Base-by-base conservation (phyloP, 2,329 filamentous ascomycete genomes). In the Alternaria arborescens region DNA sequence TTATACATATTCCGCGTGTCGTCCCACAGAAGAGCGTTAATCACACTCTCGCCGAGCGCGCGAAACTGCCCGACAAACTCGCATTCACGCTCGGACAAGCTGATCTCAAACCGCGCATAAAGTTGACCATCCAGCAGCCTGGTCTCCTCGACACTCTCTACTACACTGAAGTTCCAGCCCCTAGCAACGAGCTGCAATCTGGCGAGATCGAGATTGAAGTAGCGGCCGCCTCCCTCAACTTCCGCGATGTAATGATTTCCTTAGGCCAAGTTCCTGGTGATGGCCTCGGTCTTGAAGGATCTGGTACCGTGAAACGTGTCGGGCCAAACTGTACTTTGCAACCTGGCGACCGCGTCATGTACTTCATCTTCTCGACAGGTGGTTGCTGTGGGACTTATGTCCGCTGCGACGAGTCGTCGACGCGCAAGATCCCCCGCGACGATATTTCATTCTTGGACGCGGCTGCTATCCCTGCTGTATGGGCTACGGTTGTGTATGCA, bases 121-220 rank as follows among this genome's bases (percentile, higher is more conserved):
- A 60, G n/a, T n/a, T 60, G 22, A 60, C 44, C 44, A 62, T 68
- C 20, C 52, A 56, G 40, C 47, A 53, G 26, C 64, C 58, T 7
- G 64, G 65, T 6, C 14, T 66, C 14, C 58, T 68, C 2, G 61
- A 66, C 50, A 67, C 36, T 7, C 46, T 68, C 18, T 58, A 63
- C 32, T 69, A 61, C 38, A 57, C 54, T 14, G 50, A 59, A 16
- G 56, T 43, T 11, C 26, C 51, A 16, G 20, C 32, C 22, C 32
- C 43, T 10, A 44, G 32, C 30, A 34, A 34, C n/a, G 54, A 58
- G 10, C 44, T 68, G 20, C 51, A 26, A 5, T 40, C 50, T 0
- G 58, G 57, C n/a, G 60, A 72, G 47, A 55, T 71, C 14, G 67
- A 69, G 18, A 51, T 72, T 12, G 47, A 66, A 30, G 61, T 68